Evolutionary conservation across 2,329 filamentous ascomycete species (phyloP).

Genomic region (Hansfordia pulvinata): DNA sequence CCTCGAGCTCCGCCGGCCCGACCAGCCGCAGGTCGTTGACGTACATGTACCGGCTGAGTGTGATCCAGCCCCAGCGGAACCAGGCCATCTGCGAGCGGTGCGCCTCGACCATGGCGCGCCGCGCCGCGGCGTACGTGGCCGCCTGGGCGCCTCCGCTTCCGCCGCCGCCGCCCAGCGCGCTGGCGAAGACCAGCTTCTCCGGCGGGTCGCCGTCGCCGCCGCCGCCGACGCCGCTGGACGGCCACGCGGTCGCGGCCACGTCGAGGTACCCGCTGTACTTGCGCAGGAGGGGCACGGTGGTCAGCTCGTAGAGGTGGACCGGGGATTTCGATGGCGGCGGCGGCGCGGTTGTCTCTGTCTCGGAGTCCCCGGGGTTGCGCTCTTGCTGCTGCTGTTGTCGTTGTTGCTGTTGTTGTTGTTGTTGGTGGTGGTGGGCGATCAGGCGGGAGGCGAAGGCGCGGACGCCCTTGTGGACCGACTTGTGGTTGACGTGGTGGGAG

Average conservation of each 20-base stretch:
- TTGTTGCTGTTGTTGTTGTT: too few relatives aligned
- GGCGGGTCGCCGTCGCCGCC: constrained; percentile 34
- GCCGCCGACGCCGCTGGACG: constrained; percentile 15
- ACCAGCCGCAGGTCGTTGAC: constrained; percentile 70
- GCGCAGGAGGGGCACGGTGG: constrained; percentile 54
- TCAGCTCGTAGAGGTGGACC: constrained; percentile 76
- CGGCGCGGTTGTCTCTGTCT: too few relatives aligned
- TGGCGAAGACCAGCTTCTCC: constrained; percentile 55
- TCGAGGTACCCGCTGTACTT: constrained; percentile 79
- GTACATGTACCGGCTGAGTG: constrained; percentile 83
- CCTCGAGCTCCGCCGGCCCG: too few relatives aligned
- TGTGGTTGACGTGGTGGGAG: constrained; percentile 86
- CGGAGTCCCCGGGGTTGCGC: constrained; percentile 52
- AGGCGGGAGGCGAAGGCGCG: constrained; percentile 56
- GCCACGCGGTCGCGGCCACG: constrained; percentile 19
- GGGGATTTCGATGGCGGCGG: too few relatives aligned
- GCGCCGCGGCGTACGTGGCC: constrained; percentile 37
- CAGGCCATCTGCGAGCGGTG: constrained; percentile 96
- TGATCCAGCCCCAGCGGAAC: constrained; percentile 96
- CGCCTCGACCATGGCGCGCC: constrained; percentile 76
- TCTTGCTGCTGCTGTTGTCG: constrained; percentile 36
- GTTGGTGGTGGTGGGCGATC: too few relatives aligned
- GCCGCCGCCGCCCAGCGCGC: constrained; percentile 44
- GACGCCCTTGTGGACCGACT: constrained; percentile 74
- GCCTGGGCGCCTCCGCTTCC: constrained; percentile 8